A percentile compares a stretch with the other conserved stretches of the same genome.
Evolutionary conservation across 192 early-diverging fungal species (phyloP).

Genomic region (Phycomyces nitens): DNA sequence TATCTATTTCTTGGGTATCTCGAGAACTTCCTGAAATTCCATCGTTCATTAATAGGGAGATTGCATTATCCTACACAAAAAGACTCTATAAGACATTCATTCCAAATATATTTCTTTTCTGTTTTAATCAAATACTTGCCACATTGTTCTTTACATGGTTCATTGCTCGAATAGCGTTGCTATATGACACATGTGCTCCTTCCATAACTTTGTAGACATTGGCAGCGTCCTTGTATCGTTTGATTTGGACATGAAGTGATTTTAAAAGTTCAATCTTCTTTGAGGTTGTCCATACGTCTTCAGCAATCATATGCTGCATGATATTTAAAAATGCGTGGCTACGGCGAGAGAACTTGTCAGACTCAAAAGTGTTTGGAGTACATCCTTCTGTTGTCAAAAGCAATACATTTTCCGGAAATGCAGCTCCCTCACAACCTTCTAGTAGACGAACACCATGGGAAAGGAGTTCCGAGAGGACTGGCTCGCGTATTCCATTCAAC

Average conservation of each 20-base stretch:
- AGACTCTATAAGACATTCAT: neutral
- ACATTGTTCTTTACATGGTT: conserved; percentile 28
- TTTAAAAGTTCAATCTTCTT: conserved; percentile 45
- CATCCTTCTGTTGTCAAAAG: conserved; percentile 7
- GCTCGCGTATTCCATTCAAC: conserved; percentile 29
- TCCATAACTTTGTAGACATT: conserved; percentile 49
- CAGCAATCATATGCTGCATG: conserved; percentile 43
- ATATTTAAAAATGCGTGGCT: conserved; percentile 36
- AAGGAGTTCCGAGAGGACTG: conserved; percentile 23
- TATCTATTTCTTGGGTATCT: conserved; percentile 3
- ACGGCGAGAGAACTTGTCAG: conserved; percentile 18
- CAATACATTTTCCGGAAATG: conserved; percentile 23
- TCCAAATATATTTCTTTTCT: neutral
- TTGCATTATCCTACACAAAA: conserved; percentile 26
- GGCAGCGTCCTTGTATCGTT: conserved; percentile 35
- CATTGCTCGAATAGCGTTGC: conserved; percentile 40
- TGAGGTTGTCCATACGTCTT: conserved; percentile 37
- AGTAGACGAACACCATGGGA: conserved; percentile 24
- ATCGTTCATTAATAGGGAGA: conserved; percentile 29
- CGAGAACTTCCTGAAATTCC: conserved; percentile 8
- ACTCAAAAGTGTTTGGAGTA: conserved; percentile 16
- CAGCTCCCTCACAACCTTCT: conserved; percentile 10
- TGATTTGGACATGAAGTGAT: conserved; percentile 41
- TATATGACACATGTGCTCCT: conserved; percentile 39
- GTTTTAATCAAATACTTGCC: conserved; percentile 4